phyloP scores from a whole-genome alignment of 2,329 filamentous ascomycete genomes.

The Colletotrichum theobromicola region DNA sequence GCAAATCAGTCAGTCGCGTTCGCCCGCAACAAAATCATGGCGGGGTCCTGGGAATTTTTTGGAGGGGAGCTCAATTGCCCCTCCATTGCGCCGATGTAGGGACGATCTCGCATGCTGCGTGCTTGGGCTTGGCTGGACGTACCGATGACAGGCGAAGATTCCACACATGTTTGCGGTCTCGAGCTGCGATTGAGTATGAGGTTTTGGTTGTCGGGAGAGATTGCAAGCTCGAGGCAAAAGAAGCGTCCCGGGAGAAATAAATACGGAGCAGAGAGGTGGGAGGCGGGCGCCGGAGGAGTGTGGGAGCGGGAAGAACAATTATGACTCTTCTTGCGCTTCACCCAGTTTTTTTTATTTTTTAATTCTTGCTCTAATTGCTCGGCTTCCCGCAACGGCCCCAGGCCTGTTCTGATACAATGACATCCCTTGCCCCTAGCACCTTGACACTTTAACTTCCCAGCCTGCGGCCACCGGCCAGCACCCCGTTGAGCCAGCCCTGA shows the following conservation, averaged over 20 bases:
- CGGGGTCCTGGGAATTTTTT: conserved; percentile 31
- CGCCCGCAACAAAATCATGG: conserved; percentile 27
- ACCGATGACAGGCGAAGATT: conserved; percentile 96
- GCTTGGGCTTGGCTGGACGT: conserved; percentile 39
- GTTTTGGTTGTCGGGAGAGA: conserved; percentile 1
- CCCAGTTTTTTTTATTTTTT: conserved; percentile 18
- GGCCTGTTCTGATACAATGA: conserved; percentile 13
- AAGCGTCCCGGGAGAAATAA: conserved; percentile 9
- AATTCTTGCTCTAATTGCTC: background rate
- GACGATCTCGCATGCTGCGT: conserved; percentile 1
- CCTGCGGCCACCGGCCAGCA: background rate
- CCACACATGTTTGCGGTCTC: conserved; percentile 79
- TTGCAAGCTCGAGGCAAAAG: conserved; percentile 1
- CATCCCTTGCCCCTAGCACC: conserved; percentile 8
- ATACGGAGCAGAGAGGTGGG: conserved; percentile 17
- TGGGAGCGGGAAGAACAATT: conserved; percentile 7
- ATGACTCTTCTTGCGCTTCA: conserved; percentile 22
- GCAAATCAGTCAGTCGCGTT: conserved; percentile 23
- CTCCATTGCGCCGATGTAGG: conserved; percentile 34
- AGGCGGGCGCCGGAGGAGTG: background rate
- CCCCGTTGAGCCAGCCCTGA: conserved; percentile 8
- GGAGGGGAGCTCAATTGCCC: conserved; percentile 35
- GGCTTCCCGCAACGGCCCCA: conserved; percentile 8
- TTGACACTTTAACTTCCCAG: background rate
- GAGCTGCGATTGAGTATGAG: conserved; percentile 6